Base-by-base conservation (phyloP, 2,329 filamentous ascomycete species). In the Pseudopyricularia javanii region DNA sequence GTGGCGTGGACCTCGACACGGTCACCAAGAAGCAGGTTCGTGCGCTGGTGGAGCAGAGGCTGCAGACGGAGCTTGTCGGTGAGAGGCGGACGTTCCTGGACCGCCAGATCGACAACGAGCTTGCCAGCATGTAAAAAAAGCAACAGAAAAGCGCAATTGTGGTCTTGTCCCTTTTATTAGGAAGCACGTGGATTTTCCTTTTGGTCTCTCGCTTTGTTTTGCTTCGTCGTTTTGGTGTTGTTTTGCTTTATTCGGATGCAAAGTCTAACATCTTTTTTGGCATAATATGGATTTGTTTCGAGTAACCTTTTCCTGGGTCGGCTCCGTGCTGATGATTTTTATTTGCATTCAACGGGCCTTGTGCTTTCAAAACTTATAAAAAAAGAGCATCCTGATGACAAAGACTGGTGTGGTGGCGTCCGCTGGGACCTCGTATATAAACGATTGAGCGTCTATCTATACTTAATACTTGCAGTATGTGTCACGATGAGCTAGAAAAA, bases 21-120 rank as follows among this genome's bases (percentile, higher is more conserved):
- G 88, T 97, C 49, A 98, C 93, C 7, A 98, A 97, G 82, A 98
- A 98, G 74, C 91, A 97, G 71, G 85, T 93, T 54, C 79, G 88
- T 50, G 91, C 88, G 3, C 77, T 97, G 47, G 90, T 95, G 12
- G 93, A 98, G 72, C 90, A 96, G 73, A 81, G 91, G 62, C 71
- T 98, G 56, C 91, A 96, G 72, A 91, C 87, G 4, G 90, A 95
- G 66, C 76, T 97, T 54, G 76, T 80, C 0, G 91, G 90, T 22
- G 91, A 96, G 68, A 85, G 89, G 67, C 83, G 86, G 65, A 83
- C 83, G 15, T 97, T 95, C 71, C 82, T 97, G 73, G 91, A 96
- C 70, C 79, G 84, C 60, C 87, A 91, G 72, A 97, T 98, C 68
- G 93, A 98, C 70, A 80, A 81, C 53, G 91, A 97, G 74, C 73